Base-by-base conservation (phyloP, 2,329 filamentous ascomycete genomes). In the Pestalotiopsis fici region DNA sequence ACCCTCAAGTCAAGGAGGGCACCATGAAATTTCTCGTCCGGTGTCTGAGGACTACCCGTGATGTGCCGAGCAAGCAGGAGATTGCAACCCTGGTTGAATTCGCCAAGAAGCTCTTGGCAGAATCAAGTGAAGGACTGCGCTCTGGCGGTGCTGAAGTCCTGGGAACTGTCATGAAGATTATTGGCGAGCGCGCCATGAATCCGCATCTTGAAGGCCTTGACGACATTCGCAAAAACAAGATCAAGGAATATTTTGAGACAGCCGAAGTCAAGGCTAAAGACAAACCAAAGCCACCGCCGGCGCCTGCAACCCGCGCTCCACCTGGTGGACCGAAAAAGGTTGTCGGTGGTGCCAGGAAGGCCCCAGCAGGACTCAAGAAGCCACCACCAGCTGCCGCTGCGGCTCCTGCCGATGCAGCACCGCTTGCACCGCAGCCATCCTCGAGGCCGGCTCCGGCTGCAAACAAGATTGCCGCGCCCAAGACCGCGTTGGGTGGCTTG, bases 101-200 rank as follows among this genome's bases (percentile, higher is more conserved):
- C 1, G 91, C 90, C 31, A 98, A 95, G 75, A 98, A 97, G 79
- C 84, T 98, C 7, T 85, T 99, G 18, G 91, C 95, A 0, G 96
- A 99, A 77, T 95, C 93, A 0, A 95, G 91, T 72, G 95, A 97
- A 73, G 91, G 87, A 3, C 88, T 97, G 68, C 90, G 96, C 80
- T 91, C 95, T 61, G 94, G 94, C 35, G 96, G 95, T 78, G 95
- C 95, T 15, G 96, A 99, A 79, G 90, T 96, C 39, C 84, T 99
- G 3, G 96, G 97, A 70, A 97, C 95, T 0, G 80, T 99, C 62
- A 98, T 98, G 96, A 99, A 98, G 83, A 98, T 99, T 66, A 93
- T 98, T 83, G 95, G 96, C 55, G 97, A 99, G 79, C 90, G 96
- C 67, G 93, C 93, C 64, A 99, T 99, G 96, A 94, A 92, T 56